These are phyloP conservation scores for Rhizopus arrhizus DNA, from an alignment of 371 early-diverging fungal species.

Conservation along the genomic window DNA sequence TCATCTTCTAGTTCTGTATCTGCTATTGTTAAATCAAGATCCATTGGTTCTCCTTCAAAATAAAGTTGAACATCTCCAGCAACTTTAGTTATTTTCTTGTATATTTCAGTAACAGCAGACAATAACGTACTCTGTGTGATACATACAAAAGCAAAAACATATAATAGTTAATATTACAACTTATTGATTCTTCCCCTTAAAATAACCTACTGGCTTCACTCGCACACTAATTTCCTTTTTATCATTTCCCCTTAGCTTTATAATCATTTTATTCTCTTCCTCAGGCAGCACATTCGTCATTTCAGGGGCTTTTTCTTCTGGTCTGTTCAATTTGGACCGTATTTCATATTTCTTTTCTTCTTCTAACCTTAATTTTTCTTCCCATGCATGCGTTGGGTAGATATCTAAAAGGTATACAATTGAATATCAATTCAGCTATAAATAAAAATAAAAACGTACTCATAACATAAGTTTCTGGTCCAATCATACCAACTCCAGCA, in stretches of 20 bases:
- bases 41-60: constrained; percentile 42
- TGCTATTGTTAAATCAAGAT: constrained; percentile 23
- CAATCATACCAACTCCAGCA: constrained; percentile 35
- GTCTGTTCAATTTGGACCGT: constrained; percentile 6
- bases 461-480: constrained; percentile 21
- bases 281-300: not conserved
- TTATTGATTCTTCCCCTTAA: not conserved
- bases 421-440: not conserved
- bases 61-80: constrained; percentile 23
- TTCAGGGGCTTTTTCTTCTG: not conserved
- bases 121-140: constrained; percentile 7
- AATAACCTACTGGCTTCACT: constrained; percentile 34
- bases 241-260: constrained; percentile 36
- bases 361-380: constrained; percentile 20
- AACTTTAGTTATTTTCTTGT: constrained; percentile 1
- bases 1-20: constrained; percentile 45
- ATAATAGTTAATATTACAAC: not conserved
- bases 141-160: too few species aligned
- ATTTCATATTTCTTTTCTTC: constrained; percentile 6
- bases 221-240: constrained; percentile 31
- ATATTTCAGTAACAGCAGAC: not conserved
- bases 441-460: constrained; percentile 17
- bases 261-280: constrained; percentile 16
- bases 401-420: constrained; percentile 27
- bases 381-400: constrained; percentile 31